Evolutionary conservation across 164 flowering plant species (phyloP), one percentile per base, ranked within the genome.

Genomic region (Macadamia tetraphylla): DNA sequence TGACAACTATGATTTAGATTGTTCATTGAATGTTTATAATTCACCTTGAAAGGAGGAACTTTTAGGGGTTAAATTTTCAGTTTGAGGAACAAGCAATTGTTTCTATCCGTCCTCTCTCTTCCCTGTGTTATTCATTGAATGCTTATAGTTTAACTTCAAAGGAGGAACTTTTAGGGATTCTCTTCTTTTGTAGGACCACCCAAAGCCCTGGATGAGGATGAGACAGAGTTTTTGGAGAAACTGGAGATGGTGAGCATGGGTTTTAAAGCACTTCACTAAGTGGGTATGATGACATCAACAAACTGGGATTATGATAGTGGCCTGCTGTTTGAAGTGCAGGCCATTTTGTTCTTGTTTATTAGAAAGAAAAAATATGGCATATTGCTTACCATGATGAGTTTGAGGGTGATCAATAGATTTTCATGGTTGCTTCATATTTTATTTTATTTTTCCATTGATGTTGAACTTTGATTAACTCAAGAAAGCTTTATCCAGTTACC

Each of bases 151-250:
- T 62, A 14, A 13, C n/a, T 18, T 48, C 8, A 42, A 62, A 35
- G 60, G 57, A 17, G 63, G 17, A 63, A 63, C 40, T 35, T 35
- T 11, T 17, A 49, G 31, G 49, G 8, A 40, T 51, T 23, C 17
- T 6, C 13, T 68, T 64, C 64, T 31, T 58, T 70, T 75, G 74
- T 84, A 95, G 98, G 97, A 75, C 99, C 99, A 53, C 99, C 99
- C 6, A 95, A 95, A 84, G 92, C 99, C 71, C 67, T 95, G 80
- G 98, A 90, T 79, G 96, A 92, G 66, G 99, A 95, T 68, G 99
- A 95, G 78, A 88, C 97, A 0, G 98, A 95, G 73, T 95, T 95
- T 81, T 88, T 95, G 53, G 99, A 95, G 48, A 86, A 74, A 0
- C 60, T 85, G 72, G 96, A 88, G 71, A 83, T 70, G 90, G 99